Conservation (phyloP, 176 grass and related monocot genomes). For the Oryza nivara region DNA sequence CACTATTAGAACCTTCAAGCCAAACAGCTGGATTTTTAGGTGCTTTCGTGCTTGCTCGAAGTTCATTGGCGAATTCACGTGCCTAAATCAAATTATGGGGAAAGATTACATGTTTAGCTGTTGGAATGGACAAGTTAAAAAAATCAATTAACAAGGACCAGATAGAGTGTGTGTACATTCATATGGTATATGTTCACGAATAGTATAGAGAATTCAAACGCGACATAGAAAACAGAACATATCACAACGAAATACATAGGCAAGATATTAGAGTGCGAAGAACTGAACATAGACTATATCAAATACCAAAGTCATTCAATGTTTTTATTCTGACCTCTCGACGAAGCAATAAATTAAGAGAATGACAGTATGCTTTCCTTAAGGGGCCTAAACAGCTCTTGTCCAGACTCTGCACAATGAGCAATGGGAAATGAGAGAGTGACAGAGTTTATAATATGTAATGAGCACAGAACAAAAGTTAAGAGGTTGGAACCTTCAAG, state of each 20-base stretch:
- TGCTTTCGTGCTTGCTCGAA: conserved; percentile 90
- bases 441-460: conserved; percentile 25
- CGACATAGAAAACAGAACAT: neutral
- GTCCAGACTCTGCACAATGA: conserved; percentile 82
- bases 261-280: conserved; percentile 11
- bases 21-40: conserved; percentile 83
- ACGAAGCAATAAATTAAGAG: conserved; percentile 95
- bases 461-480: conserved; percentile 26
- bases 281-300: neutral
- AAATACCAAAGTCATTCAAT: conserved; percentile 16
- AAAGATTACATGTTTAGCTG: neutral
- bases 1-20: conserved; percentile 79
- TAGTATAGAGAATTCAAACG: neutral
- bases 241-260: conserved; percentile 27
- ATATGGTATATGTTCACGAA: conserved; percentile 10
- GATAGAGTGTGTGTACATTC: neutral
- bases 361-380: conserved; percentile 95
- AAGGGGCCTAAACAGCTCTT: conserved; percentile 85
- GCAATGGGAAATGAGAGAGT: conserved; percentile 44
- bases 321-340: conserved; percentile 74
- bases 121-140: conserved; percentile 2
- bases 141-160: neutral
- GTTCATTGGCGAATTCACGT: conserved; percentile 98
- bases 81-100: conserved; percentile 60
- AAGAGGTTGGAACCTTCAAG: conserved; percentile 70